Conservation (phyloP, 768 basidiomycete genomes). For the Tricholoma sp. region DNA sequence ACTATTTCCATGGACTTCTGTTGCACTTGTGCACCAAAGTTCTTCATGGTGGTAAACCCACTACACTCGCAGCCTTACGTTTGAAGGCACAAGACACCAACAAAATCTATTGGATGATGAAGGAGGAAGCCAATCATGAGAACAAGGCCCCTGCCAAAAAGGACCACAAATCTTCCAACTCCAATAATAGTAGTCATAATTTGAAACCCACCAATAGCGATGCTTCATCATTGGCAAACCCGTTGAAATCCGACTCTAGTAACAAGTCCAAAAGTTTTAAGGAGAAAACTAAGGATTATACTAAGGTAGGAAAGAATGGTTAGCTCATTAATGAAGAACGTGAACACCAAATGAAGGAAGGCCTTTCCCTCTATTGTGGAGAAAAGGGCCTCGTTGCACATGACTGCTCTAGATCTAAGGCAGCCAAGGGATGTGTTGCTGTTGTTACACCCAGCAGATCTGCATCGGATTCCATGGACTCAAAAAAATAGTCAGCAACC, state of each 20-base stretch:
- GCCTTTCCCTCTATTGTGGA: not conserved
- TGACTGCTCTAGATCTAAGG: not conserved
- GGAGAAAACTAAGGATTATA: too few species aligned
- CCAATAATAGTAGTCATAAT: not conserved
- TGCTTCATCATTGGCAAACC: not conserved
- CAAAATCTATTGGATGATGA: too few species aligned
- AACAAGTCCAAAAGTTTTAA: too few species aligned
- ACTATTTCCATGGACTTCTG: too few species aligned
- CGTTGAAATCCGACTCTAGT: too few species aligned
- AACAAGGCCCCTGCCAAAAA: not conserved
- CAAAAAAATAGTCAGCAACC: not conserved
- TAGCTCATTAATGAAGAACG: not conserved
- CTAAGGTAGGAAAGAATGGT: not conserved
- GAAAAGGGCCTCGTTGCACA: not conserved
- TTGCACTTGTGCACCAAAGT: too few species aligned
- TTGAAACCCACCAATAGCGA: not conserved
- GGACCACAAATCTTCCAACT: not conserved
- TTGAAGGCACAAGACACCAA: too few species aligned
- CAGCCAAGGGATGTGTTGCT: not conserved
- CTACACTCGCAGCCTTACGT: too few species aligned
- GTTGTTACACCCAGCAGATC: not conserved
- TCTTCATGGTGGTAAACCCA: too few species aligned
- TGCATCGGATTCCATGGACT: not conserved
- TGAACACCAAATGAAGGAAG: not conserved
- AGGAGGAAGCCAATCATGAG: not conserved